Percentiles rank a stretch among this genome's conserved stretches.
These are phyloP conservation scores for Ceriops tagal DNA, from an alignment of 345 rosid species.

Conservation along the genomic window DNA sequence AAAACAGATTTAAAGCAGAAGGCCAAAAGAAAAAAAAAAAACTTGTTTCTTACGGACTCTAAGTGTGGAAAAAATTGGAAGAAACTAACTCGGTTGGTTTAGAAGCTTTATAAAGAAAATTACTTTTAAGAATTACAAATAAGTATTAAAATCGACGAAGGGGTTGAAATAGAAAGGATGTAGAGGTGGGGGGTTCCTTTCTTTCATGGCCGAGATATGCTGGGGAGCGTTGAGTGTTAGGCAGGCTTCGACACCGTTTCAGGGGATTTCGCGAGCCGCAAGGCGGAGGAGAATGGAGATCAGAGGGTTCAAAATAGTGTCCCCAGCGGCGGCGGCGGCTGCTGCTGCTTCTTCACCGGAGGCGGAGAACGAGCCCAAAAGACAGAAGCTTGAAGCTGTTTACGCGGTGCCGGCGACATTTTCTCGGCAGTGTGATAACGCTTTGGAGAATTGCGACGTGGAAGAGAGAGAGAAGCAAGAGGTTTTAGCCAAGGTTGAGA, in stretches of 20 bases:
- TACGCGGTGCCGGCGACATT: constrained; percentile 16
- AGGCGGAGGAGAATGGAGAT: constrained; percentile 70
- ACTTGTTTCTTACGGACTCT: neutral
- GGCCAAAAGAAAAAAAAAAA: neutral
- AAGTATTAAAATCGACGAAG: too few relatives aligned
- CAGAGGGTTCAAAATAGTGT: constrained; percentile 46
- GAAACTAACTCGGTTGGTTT: too few relatives aligned
- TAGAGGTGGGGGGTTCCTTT: neutral
- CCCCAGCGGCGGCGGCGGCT: constrained; percentile 3
- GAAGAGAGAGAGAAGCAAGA: neutral
- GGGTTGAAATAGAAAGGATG: too few relatives aligned
- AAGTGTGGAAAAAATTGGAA: neutral
- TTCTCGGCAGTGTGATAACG: constrained; percentile 22
- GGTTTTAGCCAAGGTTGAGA: neutral
- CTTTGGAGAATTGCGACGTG: constrained; percentile 9
- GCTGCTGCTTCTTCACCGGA: constrained; percentile 2
- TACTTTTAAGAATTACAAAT: too few relatives aligned
- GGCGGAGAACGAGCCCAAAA: constrained; percentile 27
- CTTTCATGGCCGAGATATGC: constrained; percentile 58
- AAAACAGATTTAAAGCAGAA: neutral
- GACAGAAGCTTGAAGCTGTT: constrained; percentile 35
- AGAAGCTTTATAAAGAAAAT: too few relatives aligned
- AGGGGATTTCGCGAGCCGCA: constrained; percentile 40
- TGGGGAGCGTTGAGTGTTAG: constrained; percentile 46
- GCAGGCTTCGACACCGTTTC: constrained; percentile 25